Conservation (phyloP, 495 filamentous ascomycete species). For the Aspergillus nidulans region DNA sequence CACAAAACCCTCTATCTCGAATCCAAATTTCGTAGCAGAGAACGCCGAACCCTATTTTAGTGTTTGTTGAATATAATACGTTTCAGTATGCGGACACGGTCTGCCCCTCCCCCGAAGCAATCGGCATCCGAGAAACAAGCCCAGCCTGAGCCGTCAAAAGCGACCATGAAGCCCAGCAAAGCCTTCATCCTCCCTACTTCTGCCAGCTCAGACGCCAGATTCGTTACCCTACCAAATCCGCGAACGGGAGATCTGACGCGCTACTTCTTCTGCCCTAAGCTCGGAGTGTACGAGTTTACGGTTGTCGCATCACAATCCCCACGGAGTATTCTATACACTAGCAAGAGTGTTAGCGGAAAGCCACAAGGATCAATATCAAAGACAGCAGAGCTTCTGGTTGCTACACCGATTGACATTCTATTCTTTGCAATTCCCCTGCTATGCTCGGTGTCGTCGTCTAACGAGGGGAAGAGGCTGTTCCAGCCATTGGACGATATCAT, state of each 20-base stretch:
- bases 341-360: conserved; percentile 6
- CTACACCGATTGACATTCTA: conserved; percentile 77
- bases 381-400: conserved; percentile 67
- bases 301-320: conserved; percentile 52
- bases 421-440: conserved; percentile 79
- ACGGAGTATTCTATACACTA: conserved; percentile 34
- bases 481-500: conserved; percentile 77
- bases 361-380: conserved; percentile 40
- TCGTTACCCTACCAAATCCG: conserved; percentile 78
- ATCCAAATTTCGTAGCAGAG: neutral
- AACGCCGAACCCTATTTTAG: neutral
- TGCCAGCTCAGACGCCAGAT: conserved; percentile 56
- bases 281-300: conserved; percentile 85
- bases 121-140: conserved; percentile 6
- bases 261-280: conserved; percentile 75
- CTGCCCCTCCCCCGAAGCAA: conserved; percentile 19
- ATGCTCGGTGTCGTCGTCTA: conserved; percentile 32
- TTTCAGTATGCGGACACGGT: conserved; percentile 30
- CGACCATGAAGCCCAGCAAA: conserved; percentile 47
- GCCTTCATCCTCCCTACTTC: conserved; percentile 77
- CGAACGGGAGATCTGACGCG: conserved; percentile 58
- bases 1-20: too few species aligned
- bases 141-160: neutral
- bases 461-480: conserved; percentile 56
- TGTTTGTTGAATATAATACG: neutral